Conservation (phyloP, 148 eudicot genomes). For the Chenopodium formosanum region DNA sequence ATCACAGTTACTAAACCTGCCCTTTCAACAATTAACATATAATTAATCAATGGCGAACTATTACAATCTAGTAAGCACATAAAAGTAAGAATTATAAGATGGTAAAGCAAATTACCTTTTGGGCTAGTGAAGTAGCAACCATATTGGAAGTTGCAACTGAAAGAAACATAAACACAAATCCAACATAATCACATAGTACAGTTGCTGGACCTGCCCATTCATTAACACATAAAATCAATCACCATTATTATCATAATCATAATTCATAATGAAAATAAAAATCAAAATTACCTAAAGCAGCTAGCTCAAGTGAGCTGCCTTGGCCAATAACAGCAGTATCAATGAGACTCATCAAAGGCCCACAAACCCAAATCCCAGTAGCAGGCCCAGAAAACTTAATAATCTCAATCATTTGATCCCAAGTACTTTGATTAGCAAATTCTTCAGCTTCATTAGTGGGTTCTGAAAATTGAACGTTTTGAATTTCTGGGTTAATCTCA, state of each 20-base stretch:
- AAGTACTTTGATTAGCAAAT: slow-evolving; percentile 45
- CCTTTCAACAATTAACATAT: no score
- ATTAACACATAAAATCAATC: slow-evolving; percentile 9
- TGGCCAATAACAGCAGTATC: slow-evolving; percentile 94
- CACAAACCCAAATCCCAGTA: slow-evolving; percentile 83
- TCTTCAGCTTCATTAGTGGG: slow-evolving; percentile 31
- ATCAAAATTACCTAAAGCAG: slow-evolving; percentile 57
- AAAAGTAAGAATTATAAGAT: not conserved
- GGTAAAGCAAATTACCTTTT: slow-evolving; percentile 47
- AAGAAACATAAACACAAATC: slow-evolving; percentile 88
- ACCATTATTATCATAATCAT: no score
- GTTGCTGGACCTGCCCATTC: slow-evolving; percentile 83
- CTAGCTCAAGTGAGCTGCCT: slow-evolving; percentile 70
- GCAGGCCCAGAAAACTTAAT: slow-evolving; percentile 89
- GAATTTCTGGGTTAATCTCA: slow-evolving; percentile 7
- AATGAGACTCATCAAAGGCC: slow-evolving; percentile 89
- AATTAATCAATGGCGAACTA: no score
- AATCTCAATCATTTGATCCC: slow-evolving; percentile 72
- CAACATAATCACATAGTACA: slow-evolving; percentile 75
- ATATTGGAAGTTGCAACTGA: slow-evolving; percentile 93
- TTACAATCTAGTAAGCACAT: not conserved
- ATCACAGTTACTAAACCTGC: no score
- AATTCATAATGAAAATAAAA: no score
- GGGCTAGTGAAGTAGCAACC: slow-evolving; percentile 91
- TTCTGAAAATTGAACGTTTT: slow-evolving; percentile 3